Evolutionary conservation across 805 yeast species (phyloP), one percentile per base, ranked within the genome.

Genomic region (Debaryomyces castellii): DNA sequence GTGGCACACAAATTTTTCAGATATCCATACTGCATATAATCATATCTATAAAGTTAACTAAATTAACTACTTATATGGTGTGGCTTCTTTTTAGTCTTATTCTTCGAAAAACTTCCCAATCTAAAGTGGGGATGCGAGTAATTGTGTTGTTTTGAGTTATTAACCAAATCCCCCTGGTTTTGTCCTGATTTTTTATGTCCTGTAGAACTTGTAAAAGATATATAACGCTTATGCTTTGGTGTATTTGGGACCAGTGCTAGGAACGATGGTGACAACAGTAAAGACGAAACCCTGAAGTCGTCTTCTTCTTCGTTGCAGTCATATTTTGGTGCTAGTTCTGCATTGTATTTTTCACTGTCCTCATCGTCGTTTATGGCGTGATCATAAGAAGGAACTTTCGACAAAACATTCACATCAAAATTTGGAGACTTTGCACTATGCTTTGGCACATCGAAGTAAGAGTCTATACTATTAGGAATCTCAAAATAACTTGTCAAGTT

Each of bases 361-460:
- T 35, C 38, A 39, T 70, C 71, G 11, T 66, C 70, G 27, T 69
- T 72, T 8, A 69, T 49, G 1, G 76, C 77, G 45, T 69, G 67
- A 5, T 60, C 62, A 46, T 72, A 72, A 30, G 73, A 60, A 0
- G 77, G 77, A 5, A 71, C 67, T 40, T 55, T 54, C 48, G 59
- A 60, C 14, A 68, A 53, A n/a, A 48, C 21, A 14, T 44, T 47
- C 6, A 65, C 51, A 47, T 68, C 67, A 11, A 67, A 36, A 17
- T 33, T 41, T 8, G 58, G 48, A 12, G 48, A 40, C 18, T 23
- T 21, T n/a, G 38, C 44, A 18, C 21, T 6, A 22, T 14, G 36
- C 21, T 34, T 32, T 14, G 33, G 34, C 28, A 41, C 16, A 14
- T 22, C 45, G 8, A 41, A 36, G n/a, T 52, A 48, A 16, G 44